phyloP scores from a whole-genome alignment of 108 stramenopile genomes.

The Cyclostephanos invisitatus region DNA sequence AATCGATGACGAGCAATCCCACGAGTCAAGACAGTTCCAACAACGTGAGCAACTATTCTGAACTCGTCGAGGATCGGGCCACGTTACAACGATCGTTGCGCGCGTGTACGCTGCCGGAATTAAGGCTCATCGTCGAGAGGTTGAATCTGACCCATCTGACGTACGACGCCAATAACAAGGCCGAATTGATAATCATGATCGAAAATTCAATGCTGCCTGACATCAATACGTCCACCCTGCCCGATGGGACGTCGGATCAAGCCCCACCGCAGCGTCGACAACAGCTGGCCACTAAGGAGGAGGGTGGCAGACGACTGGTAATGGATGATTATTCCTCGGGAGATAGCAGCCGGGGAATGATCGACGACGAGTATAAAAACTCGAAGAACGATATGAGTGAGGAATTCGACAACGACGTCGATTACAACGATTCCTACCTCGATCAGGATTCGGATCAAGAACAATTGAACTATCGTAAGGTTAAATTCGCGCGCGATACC shows the following conservation, averaged over 20 bases:
- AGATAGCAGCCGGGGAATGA: background rate
- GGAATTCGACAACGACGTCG: background rate
- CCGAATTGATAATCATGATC: slow-evolving; percentile 32
- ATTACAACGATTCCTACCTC: background rate
- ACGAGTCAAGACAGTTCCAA: background rate
- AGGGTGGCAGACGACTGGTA: slow-evolving; percentile 10
- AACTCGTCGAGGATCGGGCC: slow-evolving; percentile 13
- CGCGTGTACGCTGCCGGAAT: slow-evolving; percentile 33
- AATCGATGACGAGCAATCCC: background rate
- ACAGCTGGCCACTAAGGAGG: slow-evolving; percentile 4
- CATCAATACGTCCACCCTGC: background rate
- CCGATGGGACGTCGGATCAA: slow-evolving; percentile 3
- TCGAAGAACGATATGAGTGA: background rate
- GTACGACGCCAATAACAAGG: background rate
- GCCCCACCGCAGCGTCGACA: slow-evolving; percentile 6
- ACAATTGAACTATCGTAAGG: slow-evolving; percentile 3
- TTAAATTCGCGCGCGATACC: slow-evolving; percentile 23
- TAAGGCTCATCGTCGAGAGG: slow-evolving; percentile 37
- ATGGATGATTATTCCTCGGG: background rate
- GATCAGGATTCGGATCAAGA: background rate
- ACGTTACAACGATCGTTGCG: slow-evolving; percentile 31
- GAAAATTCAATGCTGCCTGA: slow-evolving; percentile 28
- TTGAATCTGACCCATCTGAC: slow-evolving; percentile 25
- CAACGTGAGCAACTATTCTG: background rate
- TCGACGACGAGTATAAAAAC: background rate